Evolutionary conservation across 768 basidiomycete species (phyloP), one percentile per base, ranked within the genome.

Genomic region (Termitomyces sp.): DNA sequence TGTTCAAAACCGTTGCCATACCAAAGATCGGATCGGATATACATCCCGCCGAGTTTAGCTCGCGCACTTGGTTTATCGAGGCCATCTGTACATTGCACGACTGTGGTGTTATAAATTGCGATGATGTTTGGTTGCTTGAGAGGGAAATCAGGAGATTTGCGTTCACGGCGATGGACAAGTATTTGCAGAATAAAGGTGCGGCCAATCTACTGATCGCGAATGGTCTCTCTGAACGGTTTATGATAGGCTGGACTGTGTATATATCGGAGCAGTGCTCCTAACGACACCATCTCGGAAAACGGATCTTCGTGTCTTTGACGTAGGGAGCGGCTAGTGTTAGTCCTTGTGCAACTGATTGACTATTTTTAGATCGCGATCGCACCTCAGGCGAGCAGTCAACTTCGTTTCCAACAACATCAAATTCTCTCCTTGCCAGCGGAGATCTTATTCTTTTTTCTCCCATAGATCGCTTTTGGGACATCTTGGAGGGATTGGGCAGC

Each of bases 121-220:
- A 79, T 53, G 79, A 80, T 70, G 75, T 73, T 22, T 77, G 76
- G 77, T 56, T 77, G 28, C 64, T 80, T 26, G 79, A 80, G 68
- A 66, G 78, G 59, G 79, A 80, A 65, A 73, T 80, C 20, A 66
- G 75, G 58, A 65, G 75, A 38, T 77, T 72, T 63, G 77, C 77
- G 33, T 80, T 80, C 63, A 71, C 70, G 24, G 77, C 78, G 55
- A 80, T 80, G 79, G 79, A 79, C 61, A 72, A 69, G 56, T 80
- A 77, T 67, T 45, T 79, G 53, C 74, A 78, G 54, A 76, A 75
- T 59, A 73, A 74, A 69, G 78, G 78, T 77, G 52, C 18, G 13
- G 43, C 22, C 6, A 22, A 54, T 46, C 33, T n/a, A 30, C 22
- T 43, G 33, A 47, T 55, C 20, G 44, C 14, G 30, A 18, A 28